These are phyloP conservation scores for Rhynchospora pubera DNA, from an alignment of 176 grass and related monocot genomes.

Conservation along the genomic window DNA sequence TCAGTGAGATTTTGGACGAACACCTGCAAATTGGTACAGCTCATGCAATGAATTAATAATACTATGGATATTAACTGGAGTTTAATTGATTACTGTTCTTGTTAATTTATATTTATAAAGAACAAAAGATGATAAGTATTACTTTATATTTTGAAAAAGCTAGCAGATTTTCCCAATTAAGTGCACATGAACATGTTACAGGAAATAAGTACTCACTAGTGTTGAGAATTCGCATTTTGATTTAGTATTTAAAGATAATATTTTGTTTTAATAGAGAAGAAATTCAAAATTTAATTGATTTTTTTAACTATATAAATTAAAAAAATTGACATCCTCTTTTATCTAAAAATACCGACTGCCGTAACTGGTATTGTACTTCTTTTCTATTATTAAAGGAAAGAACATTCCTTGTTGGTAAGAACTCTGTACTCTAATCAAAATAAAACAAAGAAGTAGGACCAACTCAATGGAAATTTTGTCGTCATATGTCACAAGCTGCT, in stretches of 20 bases:
- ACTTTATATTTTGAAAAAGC: not conserved
- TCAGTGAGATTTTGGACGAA: slow-evolving; percentile 53
- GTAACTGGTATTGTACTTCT: too few relatives aligned
- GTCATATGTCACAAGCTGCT: slow-evolving; percentile 15
- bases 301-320: too few relatives aligned
- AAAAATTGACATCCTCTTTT: too few relatives aligned
- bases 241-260: too few relatives aligned
- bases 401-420: not conserved
- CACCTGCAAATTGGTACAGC: not conserved
- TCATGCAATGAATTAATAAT: not conserved
- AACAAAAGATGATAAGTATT: not conserved
- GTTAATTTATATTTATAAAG: not conserved
- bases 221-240: too few relatives aligned
- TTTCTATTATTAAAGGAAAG: not conserved
- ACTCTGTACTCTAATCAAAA: not conserved
- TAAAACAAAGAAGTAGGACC: not conserved
- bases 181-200: not conserved
- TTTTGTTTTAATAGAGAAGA: too few relatives aligned
- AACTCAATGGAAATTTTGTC: not conserved
- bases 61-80: not conserved
- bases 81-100: not conserved
- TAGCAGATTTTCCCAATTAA: not conserved
- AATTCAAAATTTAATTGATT: too few relatives aligned
- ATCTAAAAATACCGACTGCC: too few relatives aligned
- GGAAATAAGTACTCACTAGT: not conserved